Conservation (phyloP, 768 basidiomycete genomes). For the Trametes punicea region DNA sequence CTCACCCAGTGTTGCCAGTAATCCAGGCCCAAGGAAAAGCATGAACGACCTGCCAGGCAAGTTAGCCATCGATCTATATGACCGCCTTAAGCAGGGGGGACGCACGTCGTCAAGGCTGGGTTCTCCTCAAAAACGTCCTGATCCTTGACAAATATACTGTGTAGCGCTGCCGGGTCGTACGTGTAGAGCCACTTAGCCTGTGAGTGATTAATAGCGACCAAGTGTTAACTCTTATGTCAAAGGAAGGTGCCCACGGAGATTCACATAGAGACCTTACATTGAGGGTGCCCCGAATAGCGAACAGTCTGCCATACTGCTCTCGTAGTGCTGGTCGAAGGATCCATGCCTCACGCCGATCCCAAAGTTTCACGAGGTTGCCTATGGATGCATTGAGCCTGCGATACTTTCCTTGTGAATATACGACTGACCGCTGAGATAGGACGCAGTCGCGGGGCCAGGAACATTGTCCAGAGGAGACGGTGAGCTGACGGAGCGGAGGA, state of each 20-base stretch:
- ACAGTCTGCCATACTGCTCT: background rate
- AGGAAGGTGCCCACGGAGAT: too few species aligned
- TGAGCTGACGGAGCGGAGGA: background rate
- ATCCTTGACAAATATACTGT: slow-evolving; percentile 22
- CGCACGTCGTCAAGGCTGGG: background rate
- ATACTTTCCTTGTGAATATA: background rate
- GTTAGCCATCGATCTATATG: too few species aligned
- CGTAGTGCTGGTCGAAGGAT: background rate
- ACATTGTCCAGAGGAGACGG: background rate
- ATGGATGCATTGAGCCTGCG: background rate
- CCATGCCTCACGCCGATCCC: background rate
- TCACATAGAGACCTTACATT: background rate
- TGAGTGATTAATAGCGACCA: background rate
- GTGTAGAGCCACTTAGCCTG: slow-evolving; percentile 13
- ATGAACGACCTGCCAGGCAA: background rate
- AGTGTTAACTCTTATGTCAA: too few species aligned
- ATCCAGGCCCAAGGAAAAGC: slow-evolving; percentile 15
- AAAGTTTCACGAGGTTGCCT: background rate
- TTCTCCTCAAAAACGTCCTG: slow-evolving; percentile 18
- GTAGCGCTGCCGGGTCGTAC: slow-evolving; percentile 15
- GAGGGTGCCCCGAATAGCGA: background rate
- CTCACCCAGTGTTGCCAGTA: slow-evolving; percentile 19
- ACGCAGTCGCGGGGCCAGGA: background rate
- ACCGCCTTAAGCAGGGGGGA: background rate
- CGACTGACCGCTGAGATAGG: background rate